phyloP scores from a whole-genome alignment of 2,329 filamentous ascomycete genomes.

The Penicillium digitatum region DNA sequence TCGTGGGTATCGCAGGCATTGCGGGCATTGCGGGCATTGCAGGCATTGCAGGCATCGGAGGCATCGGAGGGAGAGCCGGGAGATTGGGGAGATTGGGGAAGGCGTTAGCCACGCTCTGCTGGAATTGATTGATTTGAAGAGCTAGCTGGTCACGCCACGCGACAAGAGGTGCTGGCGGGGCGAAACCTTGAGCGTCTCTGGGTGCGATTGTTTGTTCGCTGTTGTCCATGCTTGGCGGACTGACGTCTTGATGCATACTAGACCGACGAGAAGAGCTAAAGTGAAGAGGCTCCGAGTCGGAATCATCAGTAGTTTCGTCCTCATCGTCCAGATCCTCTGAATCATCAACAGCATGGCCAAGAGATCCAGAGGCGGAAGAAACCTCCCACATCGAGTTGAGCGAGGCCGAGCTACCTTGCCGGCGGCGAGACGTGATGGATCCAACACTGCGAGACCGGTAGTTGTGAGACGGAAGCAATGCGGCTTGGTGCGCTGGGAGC shows the following conservation, averaged over 20 bases:
- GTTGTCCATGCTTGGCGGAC: conserved; percentile 22
- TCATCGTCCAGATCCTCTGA: conserved; percentile 35
- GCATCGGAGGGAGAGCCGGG: conserved; percentile 56
- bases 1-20: conserved; percentile 54
- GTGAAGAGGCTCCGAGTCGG: conserved; percentile 21
- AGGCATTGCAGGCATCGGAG: conserved; percentile 52
- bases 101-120: conserved; percentile 64
- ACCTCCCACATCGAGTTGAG: conserved; percentile 65
- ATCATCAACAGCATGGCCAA: conserved; percentile 43
- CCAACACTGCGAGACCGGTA: conserved; percentile 63
- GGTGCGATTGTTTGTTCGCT: conserved; percentile 26
- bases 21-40: conserved; percentile 55
- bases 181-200: conserved; percentile 36
- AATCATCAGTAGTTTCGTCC: conserved; percentile 24
- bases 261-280: conserved; percentile 35
- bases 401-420: conserved; percentile 61
- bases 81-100: conserved; percentile 63
- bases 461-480: conserved; percentile 60
- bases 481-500: conserved; percentile 59
- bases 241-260: conserved; percentile 35
- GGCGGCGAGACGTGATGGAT: conserved; percentile 52
- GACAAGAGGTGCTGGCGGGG: conserved; percentile 60
- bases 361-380: conserved; percentile 44
- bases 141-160: conserved; percentile 71
- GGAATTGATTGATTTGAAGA: conserved; percentile 70